Base-by-base conservation (phyloP, 805 yeast genomes). In the Ogataea trehalophila region DNA sequence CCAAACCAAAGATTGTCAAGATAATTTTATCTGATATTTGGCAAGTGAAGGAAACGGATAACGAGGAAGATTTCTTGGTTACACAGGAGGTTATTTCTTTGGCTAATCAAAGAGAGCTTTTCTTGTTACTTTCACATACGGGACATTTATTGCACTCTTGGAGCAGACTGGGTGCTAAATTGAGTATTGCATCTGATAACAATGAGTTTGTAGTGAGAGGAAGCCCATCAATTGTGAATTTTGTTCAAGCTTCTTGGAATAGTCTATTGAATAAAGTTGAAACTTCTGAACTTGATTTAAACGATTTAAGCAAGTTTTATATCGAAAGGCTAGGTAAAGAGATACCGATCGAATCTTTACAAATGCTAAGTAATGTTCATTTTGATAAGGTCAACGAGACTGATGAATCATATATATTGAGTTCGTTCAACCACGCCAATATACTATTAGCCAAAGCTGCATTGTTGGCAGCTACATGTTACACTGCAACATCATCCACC, bases 201-300 rank as follows among this genome's bases (percentile, higher is more conserved):
- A 50, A 50, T 20, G 61, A 60, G 37, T 46, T 68, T 37, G 53
- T 58, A 8, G 62, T 67, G 4, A 55, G 56, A 42, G 71, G 70
- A 2, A 55, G 58, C 16, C 49, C 53, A 16, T 48, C 55, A 17
- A 56, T 62, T 17, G 58, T 63, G 3, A 55, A 61, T 33, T 67
- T 62, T 55, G 69, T 68, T 4, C 63, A 60, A 44, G 63, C 69
- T 0, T 57, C 65, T 5, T 65, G 70, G 67, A 64, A 61, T 41
- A 56, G 61, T 34, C 50, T 68, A 39, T 53, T 68, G 29, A 62
- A 62, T 44, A 52, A 56, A 18, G 53, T 60, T 6, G 54, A 58
- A 13, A 52, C 60, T 6, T 49, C 52, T 5, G 48, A 56, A 11
- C 37, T 65, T 26, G 54, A 60, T 37, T 40, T 66, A 33, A 47